Evolutionary conservation across 176 grass and related monocot species (phyloP), one percentile per base, ranked within the genome.

Genomic region (Rhynchospora pubera): DNA sequence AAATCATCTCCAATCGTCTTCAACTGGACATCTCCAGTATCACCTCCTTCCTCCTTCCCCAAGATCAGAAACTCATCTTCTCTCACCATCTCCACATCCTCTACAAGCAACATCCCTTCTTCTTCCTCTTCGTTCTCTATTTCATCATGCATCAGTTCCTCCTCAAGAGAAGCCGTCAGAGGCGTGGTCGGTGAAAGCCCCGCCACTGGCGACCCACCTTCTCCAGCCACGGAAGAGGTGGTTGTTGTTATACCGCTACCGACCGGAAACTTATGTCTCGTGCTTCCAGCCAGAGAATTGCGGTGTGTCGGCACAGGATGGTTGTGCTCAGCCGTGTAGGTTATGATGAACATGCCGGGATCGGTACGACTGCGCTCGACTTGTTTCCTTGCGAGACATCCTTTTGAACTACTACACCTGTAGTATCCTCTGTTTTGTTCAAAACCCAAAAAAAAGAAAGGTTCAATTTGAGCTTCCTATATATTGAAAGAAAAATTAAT

Each of bases 301-400:
- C 94, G 94, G 64, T 93, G 84, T 50, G 84, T 74, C 23, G 94
- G 94, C 18, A 85, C 68, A 0, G 86, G 79, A 83, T 97, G 94
- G 85, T 82, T 88, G 91, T 91, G 84, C 15, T 93, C 89, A 51
- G 89, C 94, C n/a, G 91, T 93, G 89, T 93, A 97, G 80, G 87
- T 93, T 89, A 91, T 59, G 65, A 97, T 46, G 19, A 97, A 48
- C 66, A 69, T 69, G 51, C 42, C 57, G 8, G 91, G 85, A 46
- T 97, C 89, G 16, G 69, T 18, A 39, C 79, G 84, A 89, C 94
- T 93, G 44, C 94, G 83, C 85, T 97, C 94, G 39, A 97, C 91
- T 82, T 90, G 86, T 84, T 97, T 97, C 43, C 94, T 79, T 18
- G 94, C 91, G 51, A 50, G 60, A 77, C 94, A 97, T 3, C 81